phyloP scores from a whole-genome alignment of 140 eudicot species.

The Cichorium intybus region DNA sequence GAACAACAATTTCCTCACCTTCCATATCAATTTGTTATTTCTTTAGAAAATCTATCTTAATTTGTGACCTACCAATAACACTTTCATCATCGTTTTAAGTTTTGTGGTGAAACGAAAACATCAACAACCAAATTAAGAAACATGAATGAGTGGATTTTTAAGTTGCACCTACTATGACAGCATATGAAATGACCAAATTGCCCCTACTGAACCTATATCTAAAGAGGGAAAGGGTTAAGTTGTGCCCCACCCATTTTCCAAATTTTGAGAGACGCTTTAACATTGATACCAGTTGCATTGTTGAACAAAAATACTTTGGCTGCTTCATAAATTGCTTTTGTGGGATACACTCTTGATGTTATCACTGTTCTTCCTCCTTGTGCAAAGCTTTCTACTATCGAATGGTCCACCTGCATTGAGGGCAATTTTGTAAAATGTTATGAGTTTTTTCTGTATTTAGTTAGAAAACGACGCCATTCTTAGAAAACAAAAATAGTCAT shows the following conservation, averaged over 20 bases:
- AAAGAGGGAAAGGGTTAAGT: slow-evolving; percentile 19
- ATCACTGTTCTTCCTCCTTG: slow-evolving; percentile 51
- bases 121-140: neutral
- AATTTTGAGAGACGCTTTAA: slow-evolving; percentile 26
- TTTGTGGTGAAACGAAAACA: neutral
- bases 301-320: slow-evolving; percentile 31
- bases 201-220: neutral
- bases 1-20: slow-evolving; percentile 16
- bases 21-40: slow-evolving; percentile 27
- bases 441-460: too few relatives aligned
- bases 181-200: slow-evolving; percentile 7
- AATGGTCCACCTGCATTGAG: slow-evolving; percentile 48
- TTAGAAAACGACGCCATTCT: too few relatives aligned
- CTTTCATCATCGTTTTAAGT: too few relatives aligned
- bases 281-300: slow-evolving; percentile 25
- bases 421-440: neutral
- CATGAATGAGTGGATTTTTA: slow-evolving; percentile 1
- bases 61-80: too few relatives aligned
- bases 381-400: slow-evolving; percentile 56
- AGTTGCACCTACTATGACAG: neutral
- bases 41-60: slow-evolving; percentile 14
- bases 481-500: too few relatives aligned
- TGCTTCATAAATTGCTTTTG: slow-evolving; percentile 28
- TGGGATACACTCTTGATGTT: slow-evolving; percentile 30
- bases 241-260: slow-evolving; percentile 24